Evolutionary conservation across 768 basidiomycete species (phyloP).

Genomic region (Tremella yokohamensis): DNA sequence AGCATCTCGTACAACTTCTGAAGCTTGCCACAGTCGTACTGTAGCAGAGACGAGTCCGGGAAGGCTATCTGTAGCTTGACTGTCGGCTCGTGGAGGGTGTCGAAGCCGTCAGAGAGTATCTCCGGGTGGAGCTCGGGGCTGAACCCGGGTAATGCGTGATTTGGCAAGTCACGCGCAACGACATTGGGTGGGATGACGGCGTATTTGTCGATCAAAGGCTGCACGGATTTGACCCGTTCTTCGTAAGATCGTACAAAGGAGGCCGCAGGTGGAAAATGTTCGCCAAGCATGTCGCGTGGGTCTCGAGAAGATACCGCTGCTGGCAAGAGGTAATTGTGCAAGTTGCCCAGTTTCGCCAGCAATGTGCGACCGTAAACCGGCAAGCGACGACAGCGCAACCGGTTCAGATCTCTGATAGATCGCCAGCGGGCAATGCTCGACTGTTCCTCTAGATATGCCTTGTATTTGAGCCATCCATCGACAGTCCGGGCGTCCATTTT

Average conservation of each 20-base stretch:
- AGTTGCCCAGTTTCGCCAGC: constrained; percentile 43
- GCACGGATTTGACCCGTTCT: constrained; percentile 60
- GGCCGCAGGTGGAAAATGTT: constrained; percentile 50
- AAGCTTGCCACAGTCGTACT: constrained; percentile 95
- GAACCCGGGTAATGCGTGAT: constrained; percentile 59
- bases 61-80: constrained; percentile 91
- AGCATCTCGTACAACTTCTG: constrained; percentile 76
- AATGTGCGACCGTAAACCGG: constrained; percentile 52
- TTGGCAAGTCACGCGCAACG: constrained; percentile 70
- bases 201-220: constrained; percentile 63
- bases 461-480: constrained; percentile 64
- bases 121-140: constrained; percentile 35
- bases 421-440: constrained; percentile 63
- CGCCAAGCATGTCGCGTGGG: constrained; percentile 24
- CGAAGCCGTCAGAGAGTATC: constrained; percentile 57
- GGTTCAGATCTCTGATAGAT: constrained; percentile 70
- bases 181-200: constrained; percentile 75
- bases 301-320: constrained; percentile 3
- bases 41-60: constrained; percentile 79
- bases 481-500: constrained; percentile 72
- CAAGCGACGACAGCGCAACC: constrained; percentile 59
- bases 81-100: constrained; percentile 66
- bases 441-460: constrained; percentile 56
- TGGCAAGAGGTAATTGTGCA: constrained; percentile 48
- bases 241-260: constrained; percentile 64